Conservation (phyloP, 2,329 filamentous ascomycete species). For the Pleomassaria siparia region DNA sequence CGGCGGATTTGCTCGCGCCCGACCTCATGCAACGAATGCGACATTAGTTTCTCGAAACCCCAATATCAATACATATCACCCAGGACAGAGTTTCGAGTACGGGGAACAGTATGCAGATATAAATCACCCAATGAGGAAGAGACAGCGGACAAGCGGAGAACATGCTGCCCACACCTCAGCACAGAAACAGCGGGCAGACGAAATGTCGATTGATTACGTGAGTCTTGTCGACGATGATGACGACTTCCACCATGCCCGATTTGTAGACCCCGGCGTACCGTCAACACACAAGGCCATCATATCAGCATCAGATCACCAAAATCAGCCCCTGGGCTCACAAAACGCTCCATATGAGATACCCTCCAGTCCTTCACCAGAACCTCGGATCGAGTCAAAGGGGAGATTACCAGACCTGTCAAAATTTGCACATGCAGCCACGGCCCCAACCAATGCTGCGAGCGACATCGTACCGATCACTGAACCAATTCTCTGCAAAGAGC, state of each 20-base stretch:
- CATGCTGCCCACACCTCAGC: not conserved
- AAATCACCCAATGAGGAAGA: not conserved
- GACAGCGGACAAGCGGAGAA: not conserved
- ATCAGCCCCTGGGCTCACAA: not conserved
- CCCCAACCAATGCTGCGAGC: not conserved
- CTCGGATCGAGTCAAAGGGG: not conserved
- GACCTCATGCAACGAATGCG: not conserved
- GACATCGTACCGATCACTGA: conserved; percentile 18
- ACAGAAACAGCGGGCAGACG: not conserved
- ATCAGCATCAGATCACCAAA: not conserved
- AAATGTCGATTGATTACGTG: not conserved
- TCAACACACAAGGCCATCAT: not conserved
- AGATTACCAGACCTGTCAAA: not conserved
- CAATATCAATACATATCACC: not conserved
- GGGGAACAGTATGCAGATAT: not conserved
- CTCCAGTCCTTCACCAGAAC: not conserved
- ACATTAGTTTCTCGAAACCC: not conserved
- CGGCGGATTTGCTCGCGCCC: not conserved
- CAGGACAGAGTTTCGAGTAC: not conserved
- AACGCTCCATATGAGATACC: conserved; percentile 1
- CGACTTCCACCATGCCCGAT: not conserved
- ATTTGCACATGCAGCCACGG: not conserved
- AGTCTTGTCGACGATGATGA: conserved; percentile 4
- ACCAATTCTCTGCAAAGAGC: conserved; percentile 49
- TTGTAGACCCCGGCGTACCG: not conserved